Base-by-base conservation (phyloP, 169 alveolate species). In the Theileria sp. region DNA sequence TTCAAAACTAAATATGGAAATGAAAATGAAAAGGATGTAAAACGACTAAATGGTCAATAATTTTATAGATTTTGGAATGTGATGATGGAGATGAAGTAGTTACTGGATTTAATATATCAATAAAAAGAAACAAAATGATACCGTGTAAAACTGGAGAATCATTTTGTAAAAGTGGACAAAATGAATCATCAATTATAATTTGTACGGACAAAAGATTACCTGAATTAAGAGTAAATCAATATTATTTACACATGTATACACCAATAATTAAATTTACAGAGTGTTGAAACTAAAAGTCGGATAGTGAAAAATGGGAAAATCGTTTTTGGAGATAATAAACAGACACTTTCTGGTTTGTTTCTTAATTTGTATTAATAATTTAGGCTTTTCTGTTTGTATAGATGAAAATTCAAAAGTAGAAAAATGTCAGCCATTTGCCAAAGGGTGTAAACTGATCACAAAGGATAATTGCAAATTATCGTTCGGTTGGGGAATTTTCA, bases 161-260 rank as follows among this genome's bases (percentile, higher is more conserved):
- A 13, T 51, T 13, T 23, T 36, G 56, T 72, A 19, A 56, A 50
- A 25, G 19, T 23, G 77, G n/a, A 23, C 2, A 58, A 13, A 64
- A 25, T 21, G 51, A 61, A 3, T 23, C 75, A 17, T 26, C 10
- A 51, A 62, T 64, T 26, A 66, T 38, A 10, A 86, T 83, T 1
- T 83, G 89, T 21, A 76, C 78, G 5, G 89, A 83, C 38, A 67
- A 83, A 26, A 77, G 89, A 17, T 21, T 83, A 23, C 89, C 89
- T 15, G 89, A 82, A 6, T 25, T 83, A 17, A 75, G 72, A 80
- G 86, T 77, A 23, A 38, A 60, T 3, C 10, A 5, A 60, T 60
- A 60, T 25, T 28, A 25, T 60, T 60, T 60, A 56, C 30, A 60
- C 36, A 28, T 7, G 10, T 25, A 60, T 32, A 28, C 10, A 60